Evolutionary conservation across 176 grass and related monocot genomes (phyloP).

Genomic region (Raddia distichophylla): DNA sequence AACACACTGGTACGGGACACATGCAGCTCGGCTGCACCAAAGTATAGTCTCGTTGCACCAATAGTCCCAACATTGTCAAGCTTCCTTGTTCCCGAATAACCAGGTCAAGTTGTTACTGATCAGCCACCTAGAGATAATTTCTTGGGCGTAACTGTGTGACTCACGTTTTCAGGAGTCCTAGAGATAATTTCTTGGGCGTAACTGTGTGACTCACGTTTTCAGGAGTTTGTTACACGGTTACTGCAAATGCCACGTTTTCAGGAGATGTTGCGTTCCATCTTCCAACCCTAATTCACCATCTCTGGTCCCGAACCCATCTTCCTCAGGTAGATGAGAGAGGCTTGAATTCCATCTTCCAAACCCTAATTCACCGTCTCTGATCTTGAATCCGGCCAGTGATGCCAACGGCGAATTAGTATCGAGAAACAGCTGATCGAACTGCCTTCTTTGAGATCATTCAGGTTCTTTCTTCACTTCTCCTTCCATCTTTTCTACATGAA

Average conservation of each 20-base stretch:
- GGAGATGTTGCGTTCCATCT: neutral
- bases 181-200: constrained; percentile 21
- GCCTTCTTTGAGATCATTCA: neutral
- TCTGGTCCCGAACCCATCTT: too few species aligned
- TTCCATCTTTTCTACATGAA: neutral
- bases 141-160: neutral
- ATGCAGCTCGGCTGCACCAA: neutral
- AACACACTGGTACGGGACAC: too few species aligned
- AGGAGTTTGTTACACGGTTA: too few species aligned
- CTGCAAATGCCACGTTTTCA: constrained; percentile 30
- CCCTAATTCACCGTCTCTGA: neutral
- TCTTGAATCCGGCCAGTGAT: neutral
- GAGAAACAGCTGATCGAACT: neutral
- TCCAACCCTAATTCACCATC: too few species aligned
- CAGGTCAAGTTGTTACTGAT: constrained; percentile 2
- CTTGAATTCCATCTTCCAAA: neutral
- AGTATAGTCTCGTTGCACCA: neutral
- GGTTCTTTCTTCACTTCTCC: too few species aligned
- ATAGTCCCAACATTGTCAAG: neutral
- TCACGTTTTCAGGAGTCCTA: constrained; percentile 25
- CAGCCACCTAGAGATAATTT: constrained; percentile 23
- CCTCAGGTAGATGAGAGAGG: neutral
- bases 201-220: constrained; percentile 1
- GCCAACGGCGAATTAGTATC: neutral
- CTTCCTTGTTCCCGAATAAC: constrained; percentile 11